Evolutionary conservation across 768 basidiomycete genomes (phyloP).

Genomic region (Termitomyces sp.): DNA sequence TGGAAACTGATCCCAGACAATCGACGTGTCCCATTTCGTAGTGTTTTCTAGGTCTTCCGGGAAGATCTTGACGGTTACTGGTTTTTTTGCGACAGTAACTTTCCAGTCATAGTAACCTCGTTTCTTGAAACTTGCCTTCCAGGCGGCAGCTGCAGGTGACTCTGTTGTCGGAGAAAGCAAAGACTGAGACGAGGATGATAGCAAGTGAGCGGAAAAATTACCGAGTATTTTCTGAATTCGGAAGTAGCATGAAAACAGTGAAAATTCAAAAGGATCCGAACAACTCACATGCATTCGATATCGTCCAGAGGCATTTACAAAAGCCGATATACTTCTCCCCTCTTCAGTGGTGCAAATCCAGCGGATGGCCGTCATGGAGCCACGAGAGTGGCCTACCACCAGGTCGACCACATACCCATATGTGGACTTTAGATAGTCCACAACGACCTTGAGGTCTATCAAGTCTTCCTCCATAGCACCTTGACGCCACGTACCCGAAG

Average conservation of each 20-base stretch:
- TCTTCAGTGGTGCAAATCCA: slow-evolving; percentile 66
- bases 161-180: slow-evolving; percentile 18
- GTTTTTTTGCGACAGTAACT: slow-evolving; percentile 60
- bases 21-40: slow-evolving; percentile 56
- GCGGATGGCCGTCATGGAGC: slow-evolving; percentile 56
- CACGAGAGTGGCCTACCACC: slow-evolving; percentile 76
- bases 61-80: slow-evolving; percentile 43
- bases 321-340: slow-evolving; percentile 49
- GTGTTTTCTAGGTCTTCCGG: slow-evolving; percentile 60
- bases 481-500: slow-evolving; percentile 58
- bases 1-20: slow-evolving; percentile 70
- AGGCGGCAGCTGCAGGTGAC: slow-evolving; percentile 23
- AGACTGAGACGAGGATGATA: neutral
- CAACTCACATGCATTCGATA: slow-evolving; percentile 72
- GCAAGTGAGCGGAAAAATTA: slow-evolving; percentile 22
- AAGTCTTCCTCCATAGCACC: slow-evolving; percentile 56
- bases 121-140: slow-evolving; percentile 45
- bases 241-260: neutral
- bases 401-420: slow-evolving; percentile 68
- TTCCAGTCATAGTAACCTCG: slow-evolving; percentile 62
- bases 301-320: slow-evolving; percentile 71
- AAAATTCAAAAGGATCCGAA: neutral
- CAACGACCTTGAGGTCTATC: slow-evolving; percentile 61
- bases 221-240: slow-evolving; percentile 35
- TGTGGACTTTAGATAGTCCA: slow-evolving; percentile 47